These are phyloP conservation scores for Trichoderma koningii DNA, from an alignment of 2,329 filamentous ascomycete genomes.

Conservation along the genomic window DNA sequence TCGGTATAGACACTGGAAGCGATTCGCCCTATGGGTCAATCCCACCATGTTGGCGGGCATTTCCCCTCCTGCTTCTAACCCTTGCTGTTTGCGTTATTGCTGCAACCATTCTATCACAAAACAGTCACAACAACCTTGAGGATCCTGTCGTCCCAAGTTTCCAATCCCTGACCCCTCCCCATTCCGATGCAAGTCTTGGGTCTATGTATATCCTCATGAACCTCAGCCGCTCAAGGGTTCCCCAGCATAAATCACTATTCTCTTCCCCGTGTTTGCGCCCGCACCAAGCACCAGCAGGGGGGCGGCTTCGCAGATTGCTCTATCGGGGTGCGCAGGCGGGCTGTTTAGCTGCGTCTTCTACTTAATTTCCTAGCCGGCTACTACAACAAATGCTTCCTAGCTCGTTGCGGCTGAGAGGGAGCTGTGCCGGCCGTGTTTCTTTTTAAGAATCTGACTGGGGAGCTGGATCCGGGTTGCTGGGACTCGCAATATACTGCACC, in stretches of 20 bases:
- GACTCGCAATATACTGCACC: background rate
- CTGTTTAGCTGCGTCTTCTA: constrained; percentile 1
- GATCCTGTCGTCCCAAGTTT: constrained; percentile 11
- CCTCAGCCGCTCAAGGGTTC: constrained; percentile 9
- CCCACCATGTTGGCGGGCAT: background rate
- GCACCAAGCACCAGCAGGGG: background rate
- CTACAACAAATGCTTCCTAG: background rate
- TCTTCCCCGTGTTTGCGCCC: constrained; percentile 4
- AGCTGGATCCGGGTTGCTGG: constrained; percentile 22
- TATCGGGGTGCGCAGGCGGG: background rate
- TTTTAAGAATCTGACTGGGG: constrained; percentile 19
- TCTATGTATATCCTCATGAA: background rate
- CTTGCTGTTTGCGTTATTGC: background rate
- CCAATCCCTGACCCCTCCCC: constrained; percentile 1
- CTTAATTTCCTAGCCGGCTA: background rate
- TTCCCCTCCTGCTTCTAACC: background rate
- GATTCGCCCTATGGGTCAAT: background rate
- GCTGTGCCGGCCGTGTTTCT: too few relatives aligned
- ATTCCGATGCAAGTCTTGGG: background rate
- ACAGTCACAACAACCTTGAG: background rate
- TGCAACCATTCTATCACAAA: background rate
- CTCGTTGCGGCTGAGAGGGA: constrained; percentile 11
- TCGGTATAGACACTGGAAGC: background rate
- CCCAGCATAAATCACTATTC: background rate
- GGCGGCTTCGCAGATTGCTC: background rate